Evolutionary conservation across 2,329 filamentous ascomycete genomes (phyloP).

Genomic region (Akanthomyces muscarius): DNA sequence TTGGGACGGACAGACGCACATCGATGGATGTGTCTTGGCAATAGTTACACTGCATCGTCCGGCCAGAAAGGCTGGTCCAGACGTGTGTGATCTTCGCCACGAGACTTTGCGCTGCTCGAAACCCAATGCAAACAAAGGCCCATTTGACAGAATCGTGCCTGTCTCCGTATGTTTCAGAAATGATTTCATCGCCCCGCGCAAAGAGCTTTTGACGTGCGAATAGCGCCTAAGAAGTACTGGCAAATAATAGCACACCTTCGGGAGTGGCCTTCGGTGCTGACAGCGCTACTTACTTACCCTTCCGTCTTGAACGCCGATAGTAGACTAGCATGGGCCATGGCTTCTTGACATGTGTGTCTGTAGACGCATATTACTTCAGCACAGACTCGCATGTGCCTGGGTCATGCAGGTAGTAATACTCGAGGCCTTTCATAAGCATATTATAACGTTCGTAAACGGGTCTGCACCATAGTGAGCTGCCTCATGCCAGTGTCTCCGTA

Average conservation of each 20-base stretch:
- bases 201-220: neutral
- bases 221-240: neutral
- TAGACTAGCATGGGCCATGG: neutral
- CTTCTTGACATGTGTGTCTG: neutral
- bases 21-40: conserved; percentile 10
- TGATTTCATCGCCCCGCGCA: neutral
- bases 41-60: neutral
- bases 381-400: neutral
- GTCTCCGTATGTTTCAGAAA: neutral
- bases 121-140: neutral
- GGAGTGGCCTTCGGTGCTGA: neutral
- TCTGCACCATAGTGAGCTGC: neutral
- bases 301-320: neutral
- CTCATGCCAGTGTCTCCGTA: neutral
- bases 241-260: neutral
- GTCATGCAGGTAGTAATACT: neutral
- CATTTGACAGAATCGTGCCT: neutral
- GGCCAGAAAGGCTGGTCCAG: neutral
- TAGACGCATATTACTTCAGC: neutral
- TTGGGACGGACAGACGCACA: conserved; percentile 2
- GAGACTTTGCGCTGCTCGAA: neutral
- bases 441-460: neutral
- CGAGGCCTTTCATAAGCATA: conserved; percentile 1
- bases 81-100: neutral
- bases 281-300: neutral